Conservation (phyloP, 1,284 basidiomycete species). For the Vanrija pseudolonga region DNA sequence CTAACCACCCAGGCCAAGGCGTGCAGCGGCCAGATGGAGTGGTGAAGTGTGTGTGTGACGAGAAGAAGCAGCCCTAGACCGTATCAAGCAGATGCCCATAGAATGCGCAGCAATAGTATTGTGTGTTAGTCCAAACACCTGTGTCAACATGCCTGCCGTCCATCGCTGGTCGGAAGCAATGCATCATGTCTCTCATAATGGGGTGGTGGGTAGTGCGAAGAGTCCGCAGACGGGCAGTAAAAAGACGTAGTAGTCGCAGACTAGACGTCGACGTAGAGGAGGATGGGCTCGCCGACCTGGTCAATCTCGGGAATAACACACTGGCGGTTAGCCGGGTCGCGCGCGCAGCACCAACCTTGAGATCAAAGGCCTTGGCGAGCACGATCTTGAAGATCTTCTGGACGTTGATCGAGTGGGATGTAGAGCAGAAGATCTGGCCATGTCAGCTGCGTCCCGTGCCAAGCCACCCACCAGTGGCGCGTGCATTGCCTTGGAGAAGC, state of each 20-base stretch:
- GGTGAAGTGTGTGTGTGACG: constrained; percentile 6
- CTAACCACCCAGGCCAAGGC: constrained; percentile 13
- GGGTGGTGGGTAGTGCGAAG: not conserved
- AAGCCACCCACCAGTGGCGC: constrained; percentile 63
- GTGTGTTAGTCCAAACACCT: not conserved
- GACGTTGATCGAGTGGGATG: constrained; percentile 95
- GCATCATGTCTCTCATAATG: not conserved
- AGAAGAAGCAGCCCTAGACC: too few species aligned
- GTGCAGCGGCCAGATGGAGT: constrained; percentile 16
- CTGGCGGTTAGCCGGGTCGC: constrained; percentile 55
- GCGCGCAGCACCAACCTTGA: constrained; percentile 36
- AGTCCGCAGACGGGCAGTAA: too few species aligned
- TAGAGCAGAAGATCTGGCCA: constrained; percentile 83
- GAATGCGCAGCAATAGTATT: not conserved
- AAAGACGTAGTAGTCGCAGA: not conserved
- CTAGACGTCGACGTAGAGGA: constrained; percentile 85
- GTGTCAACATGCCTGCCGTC: not conserved
- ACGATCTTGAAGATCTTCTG: constrained; percentile 93
- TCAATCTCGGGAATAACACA: constrained; percentile 96
- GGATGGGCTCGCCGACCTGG: constrained; percentile 84
- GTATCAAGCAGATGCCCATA: too few species aligned
- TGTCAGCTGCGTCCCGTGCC: not conserved
- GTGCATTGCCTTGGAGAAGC: constrained; percentile 97
- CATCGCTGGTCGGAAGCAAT: not conserved
- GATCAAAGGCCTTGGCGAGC: constrained; percentile 50